Percentiles rank a stretch among this genome's conserved stretches.
Conservation (phyloP, 2,329 filamentous ascomycete genomes). For the Phialophora tarda region DNA sequence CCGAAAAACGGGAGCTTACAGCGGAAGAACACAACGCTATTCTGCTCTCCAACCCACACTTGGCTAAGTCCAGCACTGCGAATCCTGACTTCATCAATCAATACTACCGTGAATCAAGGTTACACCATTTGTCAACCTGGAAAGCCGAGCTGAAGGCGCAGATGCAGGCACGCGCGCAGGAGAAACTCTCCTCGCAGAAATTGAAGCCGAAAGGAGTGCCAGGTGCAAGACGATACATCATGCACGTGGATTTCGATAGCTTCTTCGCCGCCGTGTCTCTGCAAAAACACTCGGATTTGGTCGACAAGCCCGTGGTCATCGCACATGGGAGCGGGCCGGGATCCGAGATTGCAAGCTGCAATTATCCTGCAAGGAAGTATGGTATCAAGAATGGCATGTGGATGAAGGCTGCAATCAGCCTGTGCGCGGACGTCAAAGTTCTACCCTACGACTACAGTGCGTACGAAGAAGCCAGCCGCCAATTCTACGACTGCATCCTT, state of each 20-base stretch:
- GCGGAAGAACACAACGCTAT: constrained; percentile 92
- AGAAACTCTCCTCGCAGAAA: constrained; percentile 62
- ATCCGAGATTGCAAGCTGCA: constrained; percentile 97
- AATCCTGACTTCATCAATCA: constrained; percentile 94
- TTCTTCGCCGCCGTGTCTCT: constrained; percentile 95
- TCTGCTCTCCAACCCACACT: constrained; percentile 79
- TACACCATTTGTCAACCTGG: constrained; percentile 96
- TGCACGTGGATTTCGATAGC: constrained; percentile 97
- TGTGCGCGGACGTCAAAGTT: constrained; percentile 85
- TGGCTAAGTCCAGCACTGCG: constrained; percentile 86
- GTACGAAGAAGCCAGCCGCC: constrained; percentile 87
- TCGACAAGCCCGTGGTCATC: constrained; percentile 81
- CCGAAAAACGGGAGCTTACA: constrained; percentile 61
- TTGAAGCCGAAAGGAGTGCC: constrained; percentile 60
- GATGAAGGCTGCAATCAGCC: constrained; percentile 87
- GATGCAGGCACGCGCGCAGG: constrained; percentile 78
- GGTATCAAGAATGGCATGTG: constrained; percentile 99
- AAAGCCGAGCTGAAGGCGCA: constrained; percentile 91
- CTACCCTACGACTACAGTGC: constrained; percentile 94
- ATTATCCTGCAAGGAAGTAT: constrained; percentile 84
- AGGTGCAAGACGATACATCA: constrained; percentile 76
- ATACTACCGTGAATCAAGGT: constrained; percentile 90
- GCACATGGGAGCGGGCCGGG: constrained; percentile 84
- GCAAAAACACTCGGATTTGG: constrained; percentile 75
- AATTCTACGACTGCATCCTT: constrained; percentile 86